phyloP scores from a whole-genome alignment of 805 yeast genomes.

The Ogataea degrootiae region DNA sequence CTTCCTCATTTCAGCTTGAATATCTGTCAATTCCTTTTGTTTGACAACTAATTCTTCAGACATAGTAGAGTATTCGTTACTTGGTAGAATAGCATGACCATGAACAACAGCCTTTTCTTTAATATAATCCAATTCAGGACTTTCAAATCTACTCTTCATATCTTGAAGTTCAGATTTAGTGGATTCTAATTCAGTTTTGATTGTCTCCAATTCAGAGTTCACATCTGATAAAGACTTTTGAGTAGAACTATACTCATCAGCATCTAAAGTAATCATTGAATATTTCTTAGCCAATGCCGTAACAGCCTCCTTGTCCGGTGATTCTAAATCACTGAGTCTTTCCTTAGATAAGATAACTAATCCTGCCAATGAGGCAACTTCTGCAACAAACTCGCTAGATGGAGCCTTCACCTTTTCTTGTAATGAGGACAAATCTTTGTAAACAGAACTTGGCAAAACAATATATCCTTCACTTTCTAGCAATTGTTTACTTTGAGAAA shows the following conservation, averaged over 20 bases:
- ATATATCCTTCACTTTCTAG: conserved; percentile 8
- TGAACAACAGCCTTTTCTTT: conserved; percentile 4
- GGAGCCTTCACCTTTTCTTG: conserved; percentile 7
- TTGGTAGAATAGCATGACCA: conserved; percentile 3
- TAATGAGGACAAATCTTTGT: conserved; percentile 1
- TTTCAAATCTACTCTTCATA: conserved; percentile 1
- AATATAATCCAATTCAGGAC: conserved; percentile 6
- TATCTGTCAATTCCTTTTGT: background rate
- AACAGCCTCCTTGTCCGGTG: conserved; percentile 13
- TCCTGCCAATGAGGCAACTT: conserved; percentile 27
- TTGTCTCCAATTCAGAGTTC: background rate
- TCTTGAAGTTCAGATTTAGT: background rate
- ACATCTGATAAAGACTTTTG: background rate
- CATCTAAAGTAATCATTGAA: conserved; percentile 5
- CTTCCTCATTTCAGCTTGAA: background rate
- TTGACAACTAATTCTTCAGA: background rate
- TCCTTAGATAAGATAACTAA: conserved; percentile 13
- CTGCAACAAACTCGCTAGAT: conserved; percentile 27
- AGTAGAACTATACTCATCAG: background rate
- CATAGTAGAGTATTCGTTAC: conserved; percentile 2
- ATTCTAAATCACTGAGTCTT: conserved; percentile 11
- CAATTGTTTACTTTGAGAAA: conserved; percentile 5
- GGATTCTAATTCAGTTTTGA: background rate
- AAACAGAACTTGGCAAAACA: conserved; percentile 14
- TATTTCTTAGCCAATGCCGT: conserved; percentile 6